These are phyloP conservation scores for Allium fistulosum DNA, from an alignment of 106 monocot genomes.

Conservation along the genomic window DNA sequence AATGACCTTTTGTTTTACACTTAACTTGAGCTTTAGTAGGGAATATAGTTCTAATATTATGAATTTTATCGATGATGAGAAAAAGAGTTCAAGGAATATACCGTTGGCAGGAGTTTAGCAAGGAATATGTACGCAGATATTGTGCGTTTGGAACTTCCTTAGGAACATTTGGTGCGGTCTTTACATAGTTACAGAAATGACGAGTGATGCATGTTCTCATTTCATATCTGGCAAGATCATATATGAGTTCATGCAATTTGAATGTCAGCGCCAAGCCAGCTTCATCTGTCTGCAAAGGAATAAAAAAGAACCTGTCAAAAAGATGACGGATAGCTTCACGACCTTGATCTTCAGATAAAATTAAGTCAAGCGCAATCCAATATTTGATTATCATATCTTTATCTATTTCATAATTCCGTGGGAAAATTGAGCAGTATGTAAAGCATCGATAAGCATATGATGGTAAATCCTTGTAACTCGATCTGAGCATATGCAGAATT, in stretches of 20 bases:
- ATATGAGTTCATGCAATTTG: constrained; percentile 4
- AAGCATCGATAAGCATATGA: constrained; percentile 10
- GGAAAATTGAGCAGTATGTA: constrained; percentile 10
- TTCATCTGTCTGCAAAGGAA: neutral
- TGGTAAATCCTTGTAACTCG: constrained; percentile 9
- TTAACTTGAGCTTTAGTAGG: too few relatives aligned
- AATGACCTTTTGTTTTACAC: too few relatives aligned
- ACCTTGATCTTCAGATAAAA: neutral
- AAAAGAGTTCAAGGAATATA: neutral
- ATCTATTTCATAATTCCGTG: constrained; percentile 4
- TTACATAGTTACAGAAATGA: neutral
- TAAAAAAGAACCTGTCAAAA: neutral
- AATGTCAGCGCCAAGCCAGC: neutral
- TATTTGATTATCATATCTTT: constrained; percentile 8
- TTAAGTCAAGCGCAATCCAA: constrained; percentile 15
- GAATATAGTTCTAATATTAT: too few relatives aligned
- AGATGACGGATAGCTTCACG: neutral
- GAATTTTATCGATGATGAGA: too few relatives aligned
- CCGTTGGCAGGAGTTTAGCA: neutral
- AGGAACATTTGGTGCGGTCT: too few relatives aligned
- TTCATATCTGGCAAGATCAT: constrained; percentile 1
- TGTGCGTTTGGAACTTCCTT: neutral
- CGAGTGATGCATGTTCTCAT: neutral
- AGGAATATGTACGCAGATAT: neutral
- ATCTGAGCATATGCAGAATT: constrained; percentile 3